Evolutionary conservation across 176 grass and related monocot species (phyloP).

Genomic region (Alloteropsis semialata): DNA sequence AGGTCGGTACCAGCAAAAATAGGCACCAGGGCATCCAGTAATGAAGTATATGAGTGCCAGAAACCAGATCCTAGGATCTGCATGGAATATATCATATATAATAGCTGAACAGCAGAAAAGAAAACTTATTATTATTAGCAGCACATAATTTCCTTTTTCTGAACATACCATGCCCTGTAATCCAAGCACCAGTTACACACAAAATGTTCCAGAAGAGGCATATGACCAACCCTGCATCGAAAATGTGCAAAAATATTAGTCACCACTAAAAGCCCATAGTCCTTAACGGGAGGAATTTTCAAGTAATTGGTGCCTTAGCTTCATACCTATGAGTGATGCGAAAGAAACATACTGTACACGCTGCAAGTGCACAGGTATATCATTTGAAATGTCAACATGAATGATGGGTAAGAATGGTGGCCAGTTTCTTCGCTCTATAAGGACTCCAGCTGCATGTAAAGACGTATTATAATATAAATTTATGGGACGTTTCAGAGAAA

Average conservation of each 20-base stretch:
- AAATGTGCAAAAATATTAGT: not conserved
- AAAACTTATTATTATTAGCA: not conserved
- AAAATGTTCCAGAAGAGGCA: constrained; percentile 76
- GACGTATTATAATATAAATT: not conserved
- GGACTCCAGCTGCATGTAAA: constrained; percentile 45
- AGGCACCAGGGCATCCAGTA: constrained; percentile 75
- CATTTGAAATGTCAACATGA: constrained; percentile 67
- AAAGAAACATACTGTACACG: constrained; percentile 65
- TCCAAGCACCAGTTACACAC: constrained; percentile 47
- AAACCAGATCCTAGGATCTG: constrained; percentile 74
- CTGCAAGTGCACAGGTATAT: constrained; percentile 70
- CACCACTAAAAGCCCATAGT: not conserved
- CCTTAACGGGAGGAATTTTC: not conserved
- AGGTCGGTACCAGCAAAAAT: constrained; percentile 72
- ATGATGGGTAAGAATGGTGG: constrained; percentile 72
- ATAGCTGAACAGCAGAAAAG: not conserved
- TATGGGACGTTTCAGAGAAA: not conserved
- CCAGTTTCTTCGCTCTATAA: constrained; percentile 63
- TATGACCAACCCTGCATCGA: constrained; percentile 49
- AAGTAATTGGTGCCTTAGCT: not conserved
- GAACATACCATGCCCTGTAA: constrained; percentile 35
- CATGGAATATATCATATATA: not conserved
- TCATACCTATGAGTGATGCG: constrained; percentile 66
- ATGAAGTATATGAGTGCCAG: constrained; percentile 80
- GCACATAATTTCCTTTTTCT: not conserved